Evolutionary conservation across 2,329 filamentous ascomycete genomes (phyloP).

Genomic region (Colletotrichum viniferum): DNA sequence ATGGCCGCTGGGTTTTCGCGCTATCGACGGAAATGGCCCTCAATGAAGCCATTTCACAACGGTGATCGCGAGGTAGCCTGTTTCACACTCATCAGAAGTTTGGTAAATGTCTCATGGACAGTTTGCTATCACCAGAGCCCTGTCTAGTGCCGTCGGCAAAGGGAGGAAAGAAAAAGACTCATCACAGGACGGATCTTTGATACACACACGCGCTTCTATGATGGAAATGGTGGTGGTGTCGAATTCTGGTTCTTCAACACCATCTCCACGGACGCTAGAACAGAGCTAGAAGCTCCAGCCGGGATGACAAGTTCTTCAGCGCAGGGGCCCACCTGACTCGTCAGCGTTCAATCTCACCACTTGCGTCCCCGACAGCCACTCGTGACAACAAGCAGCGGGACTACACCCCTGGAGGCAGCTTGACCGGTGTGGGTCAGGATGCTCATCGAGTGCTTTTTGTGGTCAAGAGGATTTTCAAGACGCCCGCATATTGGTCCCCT

Average conservation of each 20-base stretch:
- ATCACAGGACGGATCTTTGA: neutral
- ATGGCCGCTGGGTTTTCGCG: neutral
- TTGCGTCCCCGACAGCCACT: neutral
- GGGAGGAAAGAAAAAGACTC: neutral
- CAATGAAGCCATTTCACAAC: neutral
- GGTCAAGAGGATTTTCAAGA: slow-evolving; percentile 15
- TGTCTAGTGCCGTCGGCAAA: neutral
- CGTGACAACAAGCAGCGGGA: neutral
- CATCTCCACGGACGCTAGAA: slow-evolving; percentile 3
- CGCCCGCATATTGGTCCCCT: neutral
- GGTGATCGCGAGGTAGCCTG: neutral
- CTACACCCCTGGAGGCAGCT: slow-evolving; percentile 1
- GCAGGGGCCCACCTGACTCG: slow-evolving; percentile 16
- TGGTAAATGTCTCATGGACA: neutral
- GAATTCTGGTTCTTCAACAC: neutral
- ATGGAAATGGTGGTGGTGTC: neutral
- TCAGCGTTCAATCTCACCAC: neutral
- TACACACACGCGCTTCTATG: neutral
- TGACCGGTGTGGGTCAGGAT: slow-evolving; percentile 20
- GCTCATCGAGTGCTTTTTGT: slow-evolving; percentile 4
- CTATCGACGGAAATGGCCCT: neutral
- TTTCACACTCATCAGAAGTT: neutral
- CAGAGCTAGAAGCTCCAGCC: slow-evolving; percentile 12
- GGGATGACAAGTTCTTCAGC: neutral
- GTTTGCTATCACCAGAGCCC: neutral